Base-by-base conservation (phyloP, 2,329 filamentous ascomycete species). In the Anthostomella pinea region DNA sequence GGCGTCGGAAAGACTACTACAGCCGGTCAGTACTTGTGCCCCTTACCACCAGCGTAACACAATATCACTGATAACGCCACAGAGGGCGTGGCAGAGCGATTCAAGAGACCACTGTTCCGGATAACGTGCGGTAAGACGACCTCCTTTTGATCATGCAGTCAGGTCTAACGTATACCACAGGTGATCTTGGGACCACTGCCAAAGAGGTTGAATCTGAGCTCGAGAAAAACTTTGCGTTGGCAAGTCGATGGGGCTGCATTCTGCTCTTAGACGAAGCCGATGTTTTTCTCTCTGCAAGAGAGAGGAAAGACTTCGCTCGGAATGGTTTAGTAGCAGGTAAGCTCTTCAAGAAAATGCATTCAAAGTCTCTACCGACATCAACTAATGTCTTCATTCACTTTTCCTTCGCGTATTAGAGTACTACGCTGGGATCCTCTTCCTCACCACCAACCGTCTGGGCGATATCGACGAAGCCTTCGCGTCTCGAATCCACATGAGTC, bases 401-500 rank as follows among this genome's bases (percentile, higher is more conserved):
- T 65, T 65, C 28, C 44, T 65, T 5, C 51, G 59, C 1, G 52
- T 61, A 0, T 33, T 65, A 1, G 62, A 64, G 35, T 65, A 64
- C 36, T 65, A 62, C 21, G 29, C 46, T 1, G 64, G 64, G 0
- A 58, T 66, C 14, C 47, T 66, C 1, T 64, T 60, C 39, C 51
- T 68, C 6, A 69, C 66, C 1, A 69, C 65, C 6, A 69, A 68
- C 41, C 56, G 63, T 5, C 53, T 67, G 4, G 63, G 64, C 1
- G 46, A 52, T 2, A 59, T 69, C 13, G 66, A 69, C 33, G 64
- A 65, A 18, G 66, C 66, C 0, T 67, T 66, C 31, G 46, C 47
- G 24, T 64, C 60, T 0, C 54, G 63, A 1, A 61, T 66, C 15
- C 59, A 66, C 25, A 45, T 63, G 8, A 56, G 48, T 10, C 43